Base-by-base conservation (phyloP, 2,329 filamentous ascomycete species). In the Neopestalotiopsis rosae region DNA sequence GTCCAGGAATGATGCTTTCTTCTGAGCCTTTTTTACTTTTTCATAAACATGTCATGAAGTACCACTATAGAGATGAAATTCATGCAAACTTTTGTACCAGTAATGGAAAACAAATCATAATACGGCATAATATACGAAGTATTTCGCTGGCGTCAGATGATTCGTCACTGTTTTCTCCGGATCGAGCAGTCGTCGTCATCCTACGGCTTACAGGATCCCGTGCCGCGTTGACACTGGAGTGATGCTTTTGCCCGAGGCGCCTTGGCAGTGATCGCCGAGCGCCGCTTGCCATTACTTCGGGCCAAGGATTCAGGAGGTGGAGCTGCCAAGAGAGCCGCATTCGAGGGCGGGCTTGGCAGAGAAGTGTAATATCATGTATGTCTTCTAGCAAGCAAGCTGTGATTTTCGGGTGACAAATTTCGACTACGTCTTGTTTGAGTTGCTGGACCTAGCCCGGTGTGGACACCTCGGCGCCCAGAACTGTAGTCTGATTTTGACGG, bases 1-100 rank as follows among this genome's bases (percentile, higher is more conserved):
- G 57, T 59, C 12, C 30, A 59, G 57, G 57, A 59, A 30, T 59
- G 34, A 59, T 59, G 57, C 57, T 59, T 59, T 59, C 30, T 30
- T 59, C 45, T 52, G n/a, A 52, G 45, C 45, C 45, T 17, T 10
- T 38, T 38, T 38, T n/a, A 49, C n/a, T 52, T 24, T 52, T 52
- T 52, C n/a, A 24, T 4, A 52, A 52, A 52, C 34, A 34, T 30
- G 13, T 59, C 57, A 34, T 59, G 57, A 34, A 52, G 57, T 59
- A 30, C 30, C 10, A 34, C 57, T 59, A 59, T 59, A 59, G 57
- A 59, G 57, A 59, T 59, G 57, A 59, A 34, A 14, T 59, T 34
- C 17, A 52, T 59, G 14, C 24, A 59, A 38, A 38, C 34, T 38
- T 38, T 38, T 38, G 34, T 38, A 38, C 10, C 34, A 38, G 34